Conservation (phyloP, 2,329 filamentous ascomycete genomes). For the Ophiostoma ulmi region DNA sequence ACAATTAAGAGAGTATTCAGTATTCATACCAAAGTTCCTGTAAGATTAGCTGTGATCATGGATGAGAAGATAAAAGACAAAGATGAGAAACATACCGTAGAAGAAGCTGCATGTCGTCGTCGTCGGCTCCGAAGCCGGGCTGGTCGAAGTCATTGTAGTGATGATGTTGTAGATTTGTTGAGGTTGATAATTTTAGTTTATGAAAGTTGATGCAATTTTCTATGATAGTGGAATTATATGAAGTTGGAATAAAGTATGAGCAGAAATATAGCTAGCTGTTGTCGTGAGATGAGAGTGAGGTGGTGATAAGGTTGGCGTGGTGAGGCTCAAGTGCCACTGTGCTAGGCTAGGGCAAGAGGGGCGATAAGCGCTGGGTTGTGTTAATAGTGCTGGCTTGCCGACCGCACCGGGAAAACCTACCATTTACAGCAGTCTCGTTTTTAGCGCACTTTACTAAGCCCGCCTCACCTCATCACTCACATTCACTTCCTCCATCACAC, state of each 20-base stretch:
- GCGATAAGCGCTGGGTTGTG: background rate
- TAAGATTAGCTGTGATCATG: constrained; percentile 6
- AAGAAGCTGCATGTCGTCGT: constrained; percentile 46
- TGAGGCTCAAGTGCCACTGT: background rate
- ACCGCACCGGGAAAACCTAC: constrained; percentile 28
- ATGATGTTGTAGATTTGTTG: background rate
- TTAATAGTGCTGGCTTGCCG: background rate
- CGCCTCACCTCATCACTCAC: background rate
- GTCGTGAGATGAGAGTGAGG: background rate
- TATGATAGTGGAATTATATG: background rate
- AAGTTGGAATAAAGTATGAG: background rate
- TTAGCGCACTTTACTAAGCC: background rate
- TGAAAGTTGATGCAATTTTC: background rate
- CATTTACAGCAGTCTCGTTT: background rate
- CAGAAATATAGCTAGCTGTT: background rate
- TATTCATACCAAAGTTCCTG: constrained; percentile 38
- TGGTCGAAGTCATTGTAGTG: background rate
- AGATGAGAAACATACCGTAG: constrained; percentile 43
- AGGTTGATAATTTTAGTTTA: background rate
- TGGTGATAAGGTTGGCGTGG: background rate
- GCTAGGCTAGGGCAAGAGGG: background rate
- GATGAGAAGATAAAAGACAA: background rate
- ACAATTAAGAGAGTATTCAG: background rate
- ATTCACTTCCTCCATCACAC: background rate
- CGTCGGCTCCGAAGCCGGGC: constrained; percentile 18